Evolutionary conservation across 257 asterid species (phyloP).

Genomic region (Solanum clarkiae): DNA sequence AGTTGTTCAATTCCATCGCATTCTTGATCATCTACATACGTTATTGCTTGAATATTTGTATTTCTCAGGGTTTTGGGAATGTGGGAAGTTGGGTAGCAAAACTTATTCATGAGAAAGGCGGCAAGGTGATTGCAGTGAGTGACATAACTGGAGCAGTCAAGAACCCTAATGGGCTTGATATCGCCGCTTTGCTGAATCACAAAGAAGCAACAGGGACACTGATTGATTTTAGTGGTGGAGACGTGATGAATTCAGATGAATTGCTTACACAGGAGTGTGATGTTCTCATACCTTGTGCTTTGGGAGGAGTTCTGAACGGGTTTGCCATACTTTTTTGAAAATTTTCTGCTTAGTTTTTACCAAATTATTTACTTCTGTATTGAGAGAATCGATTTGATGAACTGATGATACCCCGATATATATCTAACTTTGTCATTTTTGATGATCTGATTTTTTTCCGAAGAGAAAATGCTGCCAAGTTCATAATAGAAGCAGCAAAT

Average conservation of each 20-base stretch:
- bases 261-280: slow-evolving; percentile 68
- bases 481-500: slow-evolving; percentile 82
- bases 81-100: slow-evolving; percentile 90
- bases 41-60: neutral
- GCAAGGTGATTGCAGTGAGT: slow-evolving; percentile 76
- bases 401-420: neutral
- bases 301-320: slow-evolving; percentile 92
- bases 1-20: neutral
- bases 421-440: neutral
- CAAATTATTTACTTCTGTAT: neutral
- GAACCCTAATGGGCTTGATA: slow-evolving; percentile 64
- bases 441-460: neutral
- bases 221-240: slow-evolving; percentile 52
- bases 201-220: slow-evolving; percentile 51
- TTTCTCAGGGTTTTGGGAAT: slow-evolving; percentile 71
- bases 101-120: slow-evolving; percentile 77
- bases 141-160: slow-evolving; percentile 82
- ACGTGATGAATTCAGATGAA: slow-evolving; percentile 54
- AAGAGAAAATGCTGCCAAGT: slow-evolving; percentile 91
- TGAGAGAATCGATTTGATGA: neutral
- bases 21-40: neutral
- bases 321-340: neutral
- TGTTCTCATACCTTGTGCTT: slow-evolving; percentile 85
- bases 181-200: slow-evolving; percentile 47
- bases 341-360: neutral